A percentile compares a stretch with the other conserved stretches of the same genome.
Conservation (phyloP, 1,139 yeast species). For the Yarrowia galli region DNA sequence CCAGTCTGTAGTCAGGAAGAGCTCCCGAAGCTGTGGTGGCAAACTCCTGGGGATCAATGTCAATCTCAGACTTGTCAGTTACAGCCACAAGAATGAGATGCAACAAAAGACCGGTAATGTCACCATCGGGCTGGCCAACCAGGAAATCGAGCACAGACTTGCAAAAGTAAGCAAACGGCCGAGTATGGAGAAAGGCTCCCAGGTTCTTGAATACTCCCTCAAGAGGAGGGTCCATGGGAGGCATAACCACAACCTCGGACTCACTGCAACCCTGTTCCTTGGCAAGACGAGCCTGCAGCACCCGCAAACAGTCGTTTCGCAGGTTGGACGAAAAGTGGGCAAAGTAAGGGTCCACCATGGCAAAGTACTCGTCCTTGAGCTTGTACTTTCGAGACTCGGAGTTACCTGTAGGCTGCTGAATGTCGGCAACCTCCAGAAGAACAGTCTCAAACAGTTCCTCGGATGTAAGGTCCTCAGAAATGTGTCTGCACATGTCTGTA, state of each 20-base stretch:
- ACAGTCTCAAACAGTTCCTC: slow-evolving; percentile 79
- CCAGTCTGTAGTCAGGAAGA: slow-evolving; percentile 26
- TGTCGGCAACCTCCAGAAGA: slow-evolving; percentile 65
- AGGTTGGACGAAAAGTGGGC: slow-evolving; percentile 78
- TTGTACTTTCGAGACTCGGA: slow-evolving; percentile 74
- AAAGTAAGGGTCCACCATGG: slow-evolving; percentile 78
- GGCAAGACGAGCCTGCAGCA: slow-evolving; percentile 58
- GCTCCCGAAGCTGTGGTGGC: slow-evolving; percentile 23
- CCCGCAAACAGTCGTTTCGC: slow-evolving; percentile 73
- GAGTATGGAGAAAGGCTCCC: slow-evolving; percentile 50
- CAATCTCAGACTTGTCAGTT: slow-evolving; percentile 45
- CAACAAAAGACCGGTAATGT: slow-evolving; percentile 57
- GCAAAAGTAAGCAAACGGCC: slow-evolving; percentile 49
- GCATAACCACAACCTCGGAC: slow-evolving; percentile 50
- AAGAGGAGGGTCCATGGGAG: slow-evolving; percentile 48
- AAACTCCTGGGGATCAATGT: slow-evolving; percentile 24
- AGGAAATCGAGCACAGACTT: slow-evolving; percentile 43
- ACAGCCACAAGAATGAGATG: slow-evolving; percentile 72
- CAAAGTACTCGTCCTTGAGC: slow-evolving; percentile 64
- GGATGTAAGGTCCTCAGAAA: slow-evolving; percentile 74
- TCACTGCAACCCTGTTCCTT: slow-evolving; percentile 45
- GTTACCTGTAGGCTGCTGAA: slow-evolving; percentile 66
- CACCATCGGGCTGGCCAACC: slow-evolving; percentile 48
- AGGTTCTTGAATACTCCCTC: slow-evolving; percentile 50
- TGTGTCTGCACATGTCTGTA: slow-evolving; percentile 68